phyloP scores from a whole-genome alignment of 352 stramenopile species.

The Pythium monospermum region DNA sequence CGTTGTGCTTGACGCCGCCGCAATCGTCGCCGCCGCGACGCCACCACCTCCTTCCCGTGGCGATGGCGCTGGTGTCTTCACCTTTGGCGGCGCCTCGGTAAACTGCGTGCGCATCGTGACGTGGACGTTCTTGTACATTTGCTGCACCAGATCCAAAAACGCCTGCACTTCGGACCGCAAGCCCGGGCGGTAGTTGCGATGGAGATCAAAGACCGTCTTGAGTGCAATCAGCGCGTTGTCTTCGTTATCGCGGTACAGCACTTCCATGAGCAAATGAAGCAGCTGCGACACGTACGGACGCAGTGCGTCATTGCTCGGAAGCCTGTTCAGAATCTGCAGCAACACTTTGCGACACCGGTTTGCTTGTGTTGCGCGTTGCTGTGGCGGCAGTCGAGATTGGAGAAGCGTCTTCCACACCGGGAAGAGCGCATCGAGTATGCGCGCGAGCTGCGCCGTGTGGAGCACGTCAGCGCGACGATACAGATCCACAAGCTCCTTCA shows the following conservation, averaged over 20 bases:
- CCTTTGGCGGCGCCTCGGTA: conserved; percentile 28
- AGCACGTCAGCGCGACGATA: conserved; percentile 85
- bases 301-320: conserved; percentile 94
- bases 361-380: conserved; percentile 63
- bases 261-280: conserved; percentile 90
- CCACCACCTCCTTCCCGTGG: too few species aligned
- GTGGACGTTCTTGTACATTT: conserved; percentile 89
- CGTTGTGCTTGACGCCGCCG: background rate
- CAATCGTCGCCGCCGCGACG: background rate
- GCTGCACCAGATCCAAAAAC: conserved; percentile 84
- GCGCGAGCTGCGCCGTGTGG: conserved; percentile 86
- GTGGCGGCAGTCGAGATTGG: conserved; percentile 63
- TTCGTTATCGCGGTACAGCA: conserved; percentile 95
- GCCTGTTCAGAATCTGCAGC: conserved; percentile 92
- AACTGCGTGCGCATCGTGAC: conserved; percentile 85
- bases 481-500: conserved; percentile 83
- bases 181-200: conserved; percentile 93
- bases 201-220: conserved; percentile 96
- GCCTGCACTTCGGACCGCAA: conserved; percentile 89
- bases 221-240: conserved; percentile 94
- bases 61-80: conserved; percentile 4
- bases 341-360: conserved; percentile 91
- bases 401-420: conserved; percentile 87
- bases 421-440: conserved; percentile 90
- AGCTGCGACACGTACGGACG: conserved; percentile 92